Base-by-base conservation (phyloP, 202 grass and related monocot species). In the Zoysia matrella region DNA sequence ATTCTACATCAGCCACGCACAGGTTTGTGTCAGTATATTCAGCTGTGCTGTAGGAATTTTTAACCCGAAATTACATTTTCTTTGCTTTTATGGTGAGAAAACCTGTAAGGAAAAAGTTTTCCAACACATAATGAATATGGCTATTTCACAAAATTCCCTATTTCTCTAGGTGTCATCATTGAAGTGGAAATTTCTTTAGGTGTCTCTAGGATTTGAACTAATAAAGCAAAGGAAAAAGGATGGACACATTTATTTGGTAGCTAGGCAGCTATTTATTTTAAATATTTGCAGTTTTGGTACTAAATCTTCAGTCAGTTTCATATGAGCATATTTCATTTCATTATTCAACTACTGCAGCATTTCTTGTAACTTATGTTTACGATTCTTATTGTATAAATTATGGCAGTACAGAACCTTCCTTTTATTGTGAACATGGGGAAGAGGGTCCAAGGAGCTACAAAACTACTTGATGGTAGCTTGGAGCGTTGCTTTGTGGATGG, bases 1-100 rank as follows among this genome's bases (percentile, higher is more conserved):
- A 81, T 99, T 99, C 89, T 91, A 90, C 64, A 95, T 89, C 67
- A 94, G 91, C 68, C 85, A 96, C 12, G 89, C 93, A 64, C 84
- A 95, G 96, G 96, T 95, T 86, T 64, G 81, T 88, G 60, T 76
- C 52, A 71, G 51, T 4, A 41, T 15, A 86, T 65, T 30, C 18
- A 55, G 12, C 11, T 4, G 52, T 4, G 4, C 52, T 15, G 2
- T 53, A 13, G 10, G 13, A 53, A 53, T 36, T 62, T 58, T 9
- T 66, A 47, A 66, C 2, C 7, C 57, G 11, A 44, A 64, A 15
- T 2, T 60, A 43, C 9, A 11, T 73, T 69, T 67, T 47, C 2
- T 16, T 13, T 12, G 7, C 8, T 55, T 64, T 5, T 6, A 0
- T 49, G 74, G 6, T 14, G 64, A 56, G 41, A 45, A 73, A 70